A percentile compares a stretch with the other conserved stretches of the same genome.
phyloP scores from a whole-genome alignment of 2,329 filamentous ascomycete species.

The Aureobasidium sp. region DNA sequence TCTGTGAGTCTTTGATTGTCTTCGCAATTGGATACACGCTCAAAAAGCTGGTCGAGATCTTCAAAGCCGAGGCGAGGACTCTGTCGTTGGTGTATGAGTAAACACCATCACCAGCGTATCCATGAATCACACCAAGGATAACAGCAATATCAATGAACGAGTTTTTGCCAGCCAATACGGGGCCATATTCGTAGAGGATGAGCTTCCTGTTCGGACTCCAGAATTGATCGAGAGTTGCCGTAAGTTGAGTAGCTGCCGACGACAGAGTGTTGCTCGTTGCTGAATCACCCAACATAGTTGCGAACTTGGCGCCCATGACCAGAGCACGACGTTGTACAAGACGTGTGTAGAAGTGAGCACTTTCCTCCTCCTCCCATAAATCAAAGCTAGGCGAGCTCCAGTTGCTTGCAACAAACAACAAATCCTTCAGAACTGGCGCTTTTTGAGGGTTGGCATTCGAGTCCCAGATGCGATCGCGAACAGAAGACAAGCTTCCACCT shows the following conservation, averaged over 20 bases:
- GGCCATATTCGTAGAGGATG: constrained; percentile 29
- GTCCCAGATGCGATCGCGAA: constrained; percentile 26
- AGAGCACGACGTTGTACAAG: constrained; percentile 28
- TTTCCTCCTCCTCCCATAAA: constrained; percentile 28
- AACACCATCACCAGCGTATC: constrained; percentile 27
- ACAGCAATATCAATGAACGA: constrained; percentile 30
- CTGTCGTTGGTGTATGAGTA: constrained; percentile 29
- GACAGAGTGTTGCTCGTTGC: constrained; percentile 24
- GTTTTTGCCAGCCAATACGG: constrained; percentile 26
- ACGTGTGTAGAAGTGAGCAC: constrained; percentile 28
- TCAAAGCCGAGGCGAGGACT: constrained; percentile 26
- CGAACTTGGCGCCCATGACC: constrained; percentile 25
- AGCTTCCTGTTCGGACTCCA: constrained; percentile 27
- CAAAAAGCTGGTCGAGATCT: constrained; percentile 27
- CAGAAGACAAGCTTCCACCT: constrained; percentile 23
- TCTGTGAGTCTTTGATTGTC: constrained; percentile 22
- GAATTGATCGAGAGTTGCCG: constrained; percentile 25
- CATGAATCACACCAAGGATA: constrained; percentile 28
- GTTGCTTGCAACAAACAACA: constrained; percentile 28
- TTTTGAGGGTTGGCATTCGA: constrained; percentile 21
- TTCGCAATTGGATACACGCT: constrained; percentile 26
- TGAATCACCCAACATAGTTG: constrained; percentile 25
- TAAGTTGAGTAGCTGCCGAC: constrained; percentile 23
- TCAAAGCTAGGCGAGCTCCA: constrained; percentile 26
- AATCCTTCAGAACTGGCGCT: constrained; percentile 26